phyloP scores from a whole-genome alignment of 139 green algal species.

The Trebouxia sp. region DNA sequence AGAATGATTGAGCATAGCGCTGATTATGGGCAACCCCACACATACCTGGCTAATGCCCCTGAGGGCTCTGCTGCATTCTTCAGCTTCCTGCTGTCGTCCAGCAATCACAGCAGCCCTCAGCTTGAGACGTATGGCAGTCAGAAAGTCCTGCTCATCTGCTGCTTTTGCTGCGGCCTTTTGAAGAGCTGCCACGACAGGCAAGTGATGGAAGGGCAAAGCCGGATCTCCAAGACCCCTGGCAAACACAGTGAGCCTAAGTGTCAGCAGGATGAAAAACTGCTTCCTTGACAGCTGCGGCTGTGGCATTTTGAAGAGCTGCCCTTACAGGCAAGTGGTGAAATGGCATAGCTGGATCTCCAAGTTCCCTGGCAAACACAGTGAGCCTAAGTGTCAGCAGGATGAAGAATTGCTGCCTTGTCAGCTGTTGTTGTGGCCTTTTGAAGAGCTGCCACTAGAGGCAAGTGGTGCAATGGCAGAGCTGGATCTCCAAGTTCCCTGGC shows the following conservation, averaged over 20 bases:
- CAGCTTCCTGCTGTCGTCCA: neutral
- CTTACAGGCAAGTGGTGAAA: neutral
- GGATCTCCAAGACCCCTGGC: neutral
- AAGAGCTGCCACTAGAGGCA: neutral
- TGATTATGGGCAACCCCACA: neutral
- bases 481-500: neutral
- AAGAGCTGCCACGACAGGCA: neutral
- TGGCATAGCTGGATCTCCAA: neutral
- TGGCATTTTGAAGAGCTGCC: neutral
- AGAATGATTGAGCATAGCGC: too few species aligned
- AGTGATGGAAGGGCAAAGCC: neutral
- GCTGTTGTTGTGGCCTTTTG: neutral
- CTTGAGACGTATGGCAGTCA: neutral
- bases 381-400: neutral
- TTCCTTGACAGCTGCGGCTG: slow-evolving; percentile 1
- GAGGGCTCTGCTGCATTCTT: neutral
- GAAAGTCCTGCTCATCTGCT: neutral
- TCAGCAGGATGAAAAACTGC: neutral
- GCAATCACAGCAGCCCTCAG: neutral
- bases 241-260: neutral
- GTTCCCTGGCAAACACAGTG: neutral
- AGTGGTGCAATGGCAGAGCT: neutral
- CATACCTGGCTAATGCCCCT: neutral
- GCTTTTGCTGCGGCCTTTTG: neutral
- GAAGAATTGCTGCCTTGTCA: too few species aligned